phyloP scores from a whole-genome alignment of 768 basidiomycete species.

The Calocybe indica region DNA sequence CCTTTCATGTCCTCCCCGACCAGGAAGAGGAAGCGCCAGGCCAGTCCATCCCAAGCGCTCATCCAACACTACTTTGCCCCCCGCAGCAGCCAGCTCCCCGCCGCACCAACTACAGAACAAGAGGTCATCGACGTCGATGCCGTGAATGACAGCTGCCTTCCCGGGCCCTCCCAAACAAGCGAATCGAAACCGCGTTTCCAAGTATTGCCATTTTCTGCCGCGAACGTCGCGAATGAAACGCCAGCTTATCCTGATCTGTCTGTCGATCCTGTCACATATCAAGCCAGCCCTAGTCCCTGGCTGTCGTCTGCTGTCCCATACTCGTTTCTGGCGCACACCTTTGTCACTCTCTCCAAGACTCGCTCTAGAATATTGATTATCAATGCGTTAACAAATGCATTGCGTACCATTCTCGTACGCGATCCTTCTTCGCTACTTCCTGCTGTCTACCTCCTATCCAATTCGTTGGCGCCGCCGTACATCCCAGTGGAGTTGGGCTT shows the following conservation, averaged over 20 bases:
- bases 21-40: too few relatives aligned
- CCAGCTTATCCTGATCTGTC: constrained; percentile 23
- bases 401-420: constrained; percentile 60
- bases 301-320: constrained; percentile 47
- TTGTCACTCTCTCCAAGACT: constrained; percentile 56
- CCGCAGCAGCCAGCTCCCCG: too few relatives aligned
- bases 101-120: too few relatives aligned
- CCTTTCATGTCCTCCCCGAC: too few relatives aligned
- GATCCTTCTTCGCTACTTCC: constrained; percentile 68
- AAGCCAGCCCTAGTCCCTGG: constrained; percentile 39
- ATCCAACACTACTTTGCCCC: too few relatives aligned
- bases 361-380: constrained; percentile 68
- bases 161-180: too few relatives aligned
- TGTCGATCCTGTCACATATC: constrained; percentile 45
- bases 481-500: constrained; percentile 64
- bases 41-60: too few relatives aligned
- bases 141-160: too few relatives aligned
- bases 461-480: constrained; percentile 74
- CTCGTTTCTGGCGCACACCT: constrained; percentile 61
- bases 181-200: too few relatives aligned
- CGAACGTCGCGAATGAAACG: too few relatives aligned
- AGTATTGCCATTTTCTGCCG: too few relatives aligned
- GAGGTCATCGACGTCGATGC: too few relatives aligned
- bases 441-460: constrained; percentile 79
- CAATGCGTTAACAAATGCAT: constrained; percentile 65